These are phyloP conservation scores for Penicillium sp. DNA, from an alignment of 2,329 filamentous ascomycete genomes.

Conservation along the genomic window DNA sequence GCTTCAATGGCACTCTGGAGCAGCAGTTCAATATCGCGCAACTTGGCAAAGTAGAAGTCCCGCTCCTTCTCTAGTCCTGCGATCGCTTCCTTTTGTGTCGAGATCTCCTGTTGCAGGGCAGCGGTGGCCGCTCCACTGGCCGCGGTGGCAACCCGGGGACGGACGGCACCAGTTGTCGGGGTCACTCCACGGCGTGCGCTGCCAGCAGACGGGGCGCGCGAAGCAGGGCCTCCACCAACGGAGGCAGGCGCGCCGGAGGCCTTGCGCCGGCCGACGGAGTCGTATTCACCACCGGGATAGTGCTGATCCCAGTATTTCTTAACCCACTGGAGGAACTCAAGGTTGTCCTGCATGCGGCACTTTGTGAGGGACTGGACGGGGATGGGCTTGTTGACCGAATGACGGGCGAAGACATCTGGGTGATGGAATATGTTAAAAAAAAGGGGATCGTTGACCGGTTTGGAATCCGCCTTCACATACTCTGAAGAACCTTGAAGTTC, in stretches of 20 bases:
- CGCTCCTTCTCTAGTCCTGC: conserved; percentile 89
- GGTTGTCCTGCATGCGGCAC: conserved; percentile 99
- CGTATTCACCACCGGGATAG: conserved; percentile 96
- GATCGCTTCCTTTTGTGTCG: conserved; percentile 91
- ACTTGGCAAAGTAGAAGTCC: conserved; percentile 99
- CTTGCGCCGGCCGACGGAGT: conserved; percentile 82
- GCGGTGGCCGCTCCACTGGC: conserved; percentile 59
- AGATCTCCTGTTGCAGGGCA: conserved; percentile 80
- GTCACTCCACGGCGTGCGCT: conserved; percentile 61
- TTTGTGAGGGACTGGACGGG: conserved; percentile 87
- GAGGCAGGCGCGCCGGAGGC: conserved; percentile 66
- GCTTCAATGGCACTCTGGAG: conserved; percentile 91
- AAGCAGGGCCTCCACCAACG: conserved; percentile 31
- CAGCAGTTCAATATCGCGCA: conserved; percentile 92
- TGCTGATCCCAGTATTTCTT: conserved; percentile 98
- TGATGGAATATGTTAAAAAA: conserved; percentile 12
- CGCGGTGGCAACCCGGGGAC: conserved; percentile 48
- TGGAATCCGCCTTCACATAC: conserved; percentile 53
- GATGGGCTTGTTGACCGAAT: conserved; percentile 80
- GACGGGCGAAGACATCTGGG: conserved; percentile 74
- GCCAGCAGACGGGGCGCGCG: conserved; percentile 47
- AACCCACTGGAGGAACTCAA: conserved; percentile 96
- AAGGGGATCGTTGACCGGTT: neutral
- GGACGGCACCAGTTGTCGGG: conserved; percentile 56
- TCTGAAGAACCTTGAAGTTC: conserved; percentile 97